Evolutionary conservation across 305 asterid species (phyloP).

Genomic region (Solanum hybrid): DNA sequence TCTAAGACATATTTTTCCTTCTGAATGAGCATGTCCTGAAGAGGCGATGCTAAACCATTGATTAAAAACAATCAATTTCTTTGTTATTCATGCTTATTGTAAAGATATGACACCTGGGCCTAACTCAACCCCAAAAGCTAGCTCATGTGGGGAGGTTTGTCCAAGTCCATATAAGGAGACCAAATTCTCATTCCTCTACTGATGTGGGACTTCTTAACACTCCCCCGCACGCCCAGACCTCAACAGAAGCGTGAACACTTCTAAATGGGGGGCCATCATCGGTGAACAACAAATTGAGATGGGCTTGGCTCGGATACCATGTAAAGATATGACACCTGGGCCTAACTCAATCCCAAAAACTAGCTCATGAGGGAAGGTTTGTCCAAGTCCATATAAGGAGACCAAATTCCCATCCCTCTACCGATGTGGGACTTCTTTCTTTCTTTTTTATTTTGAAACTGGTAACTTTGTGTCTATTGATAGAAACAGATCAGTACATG

Average conservation of each 20-base stretch:
- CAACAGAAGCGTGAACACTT: not conserved
- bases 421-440: not conserved
- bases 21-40: not conserved
- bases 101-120: not conserved
- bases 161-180: not conserved
- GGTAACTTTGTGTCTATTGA: too few relatives aligned
- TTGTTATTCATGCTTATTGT: not conserved
- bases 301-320: not conserved
- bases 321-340: not conserved
- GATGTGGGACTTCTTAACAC: not conserved
- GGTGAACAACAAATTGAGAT: not conserved
- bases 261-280: not conserved
- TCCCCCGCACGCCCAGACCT: not conserved
- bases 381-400: not conserved
- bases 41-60: not conserved
- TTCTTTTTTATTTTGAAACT: too few relatives aligned
- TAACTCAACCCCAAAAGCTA: not conserved
- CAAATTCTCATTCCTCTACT: not conserved
- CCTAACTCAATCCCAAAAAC: not conserved
- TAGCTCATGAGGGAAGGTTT: not conserved
- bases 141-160: not conserved
- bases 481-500: too few relatives aligned
- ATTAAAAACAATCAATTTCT: not conserved
- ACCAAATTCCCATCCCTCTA: not conserved
- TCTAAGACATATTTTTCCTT: not conserved